Evolutionary conservation across 2,329 filamentous ascomycete genomes (phyloP), one percentile per base, ranked within the genome.

Genomic region (Dothistroma septosporum): DNA sequence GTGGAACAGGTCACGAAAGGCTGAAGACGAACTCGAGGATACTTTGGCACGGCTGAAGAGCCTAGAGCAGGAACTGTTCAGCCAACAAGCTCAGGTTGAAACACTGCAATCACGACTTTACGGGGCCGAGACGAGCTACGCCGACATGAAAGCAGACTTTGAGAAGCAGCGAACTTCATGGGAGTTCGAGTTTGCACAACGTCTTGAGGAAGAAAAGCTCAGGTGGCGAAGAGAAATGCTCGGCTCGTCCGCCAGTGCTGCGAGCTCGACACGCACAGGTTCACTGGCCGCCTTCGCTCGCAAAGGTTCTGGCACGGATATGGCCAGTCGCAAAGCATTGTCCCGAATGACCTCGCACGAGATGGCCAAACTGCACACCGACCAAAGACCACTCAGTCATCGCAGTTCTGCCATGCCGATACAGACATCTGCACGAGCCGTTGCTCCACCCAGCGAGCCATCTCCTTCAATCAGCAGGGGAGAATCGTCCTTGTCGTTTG

Each of bases 1-100:
- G 83, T 89, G 89, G 57, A 76, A 82, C 16, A 89, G 85, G 73
- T 78, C 80, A 11, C 85, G 90, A 68, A 84, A 83, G 57, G 79
- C 89, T 22, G 92, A 96, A 73, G 90, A 96, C 66, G 92, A 97
- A 66, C 77, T 96, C 6, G 91, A 97, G 69, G 83, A 84, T 55
- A 79, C 85, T 64, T 84, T 80, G 68, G 86, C 81, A 41, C 84
- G 85, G 58, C 79, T 88, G n/a, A 82, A 84, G n/a, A 80, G 78
- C 16, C 80, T 87, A 8, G 84, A 88, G 60, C 81, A 85, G 62
- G 87, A 92, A 60, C 76, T 90, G 2, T 78, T 82, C 14, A 78
- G 82, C 22, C 83, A 85, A 58, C 84, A 83, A 57, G 77, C 81
- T 3, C 82, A 87, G 63, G 74, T 89, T 28, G 83, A 86, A 50